phyloP scores from a whole-genome alignment of 83 land plant species.

The Diphasiastrum complanatum region DNA sequence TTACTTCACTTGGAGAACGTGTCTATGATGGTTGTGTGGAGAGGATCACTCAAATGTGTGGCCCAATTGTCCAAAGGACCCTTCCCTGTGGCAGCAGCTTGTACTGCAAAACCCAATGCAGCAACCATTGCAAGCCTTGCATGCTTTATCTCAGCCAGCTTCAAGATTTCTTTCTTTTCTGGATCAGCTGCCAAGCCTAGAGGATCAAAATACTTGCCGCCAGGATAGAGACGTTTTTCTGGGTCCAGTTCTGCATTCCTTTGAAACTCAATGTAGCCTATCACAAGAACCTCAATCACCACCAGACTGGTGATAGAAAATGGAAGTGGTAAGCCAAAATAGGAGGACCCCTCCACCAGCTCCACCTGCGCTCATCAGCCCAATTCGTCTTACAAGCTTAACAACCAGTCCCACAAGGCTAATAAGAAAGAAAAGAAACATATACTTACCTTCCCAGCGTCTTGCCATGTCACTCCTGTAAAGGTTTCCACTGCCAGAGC shows the following conservation, averaged over 20 bases:
- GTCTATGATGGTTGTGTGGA: constrained; percentile 96
- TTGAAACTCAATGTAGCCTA: constrained; percentile 93
- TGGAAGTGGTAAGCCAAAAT: constrained; percentile 82
- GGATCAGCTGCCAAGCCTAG: constrained; percentile 84
- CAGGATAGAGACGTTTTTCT: constrained; percentile 90
- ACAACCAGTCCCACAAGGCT: no score
- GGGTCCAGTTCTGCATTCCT: constrained; percentile 87
- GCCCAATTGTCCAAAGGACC: constrained; percentile 98
- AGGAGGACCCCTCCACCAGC: constrained; percentile 76
- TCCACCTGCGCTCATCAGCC: no score
- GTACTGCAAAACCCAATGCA: constrained; percentile 86
- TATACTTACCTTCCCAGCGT: constrained; percentile 75
- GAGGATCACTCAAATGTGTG: constrained; percentile 92
- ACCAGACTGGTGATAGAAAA: constrained; percentile 72
- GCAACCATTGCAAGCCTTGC: constrained; percentile 98
- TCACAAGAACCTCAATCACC: constrained; percentile 74
- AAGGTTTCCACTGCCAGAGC: constrained; percentile 77
- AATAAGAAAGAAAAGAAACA: not conserved
- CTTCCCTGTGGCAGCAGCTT: constrained; percentile 89
- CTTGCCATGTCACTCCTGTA: constrained; percentile 97
- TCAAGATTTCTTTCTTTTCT: constrained; percentile 69
- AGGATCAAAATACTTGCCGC: constrained; percentile 82
- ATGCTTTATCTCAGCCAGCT: constrained; percentile 94
- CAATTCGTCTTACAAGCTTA: no score
- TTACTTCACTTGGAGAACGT: constrained; percentile 57